These are phyloP conservation scores for Phytophthora citricola DNA, from an alignment of 352 stramenopile genomes.

Conservation along the genomic window DNA sequence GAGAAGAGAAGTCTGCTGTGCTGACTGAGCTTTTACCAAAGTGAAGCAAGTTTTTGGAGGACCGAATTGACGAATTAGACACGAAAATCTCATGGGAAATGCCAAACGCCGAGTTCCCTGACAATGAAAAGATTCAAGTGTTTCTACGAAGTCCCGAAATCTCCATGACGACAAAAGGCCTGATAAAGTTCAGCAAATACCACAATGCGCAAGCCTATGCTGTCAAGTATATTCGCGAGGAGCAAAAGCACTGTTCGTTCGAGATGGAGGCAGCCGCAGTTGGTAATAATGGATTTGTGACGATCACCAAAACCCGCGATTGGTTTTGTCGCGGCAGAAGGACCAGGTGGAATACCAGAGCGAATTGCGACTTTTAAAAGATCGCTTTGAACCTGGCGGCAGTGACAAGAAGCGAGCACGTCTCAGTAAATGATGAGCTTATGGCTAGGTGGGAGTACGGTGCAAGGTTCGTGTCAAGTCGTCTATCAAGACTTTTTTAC, in stretches of 20 bases:
- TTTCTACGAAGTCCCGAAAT: conserved; percentile 23
- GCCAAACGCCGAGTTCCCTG: conserved; percentile 3
- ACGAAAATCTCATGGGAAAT: conserved; percentile 33
- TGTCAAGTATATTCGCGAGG: neutral
- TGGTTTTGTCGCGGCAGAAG: neutral
- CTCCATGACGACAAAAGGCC: conserved; percentile 9
- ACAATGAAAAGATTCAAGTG: conserved; percentile 13
- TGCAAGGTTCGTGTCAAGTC: no score
- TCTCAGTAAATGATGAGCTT: neutral
- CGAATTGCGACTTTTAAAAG: neutral
- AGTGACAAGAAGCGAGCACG: conserved; percentile 6
- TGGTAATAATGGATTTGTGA: neutral
- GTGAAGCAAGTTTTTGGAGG: conserved; percentile 20
- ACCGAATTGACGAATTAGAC: neutral
- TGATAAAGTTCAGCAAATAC: neutral
- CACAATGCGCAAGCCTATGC: conserved; percentile 9
- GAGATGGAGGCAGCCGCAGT: neutral
- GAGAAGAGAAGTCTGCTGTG: neutral
- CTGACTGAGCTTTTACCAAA: neutral
- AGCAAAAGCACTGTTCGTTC: conserved; percentile 3
- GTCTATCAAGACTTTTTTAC: no score
- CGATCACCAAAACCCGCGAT: conserved; percentile 3
- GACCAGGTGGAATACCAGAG: neutral
- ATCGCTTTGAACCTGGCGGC: neutral
- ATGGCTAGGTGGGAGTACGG: no score